These are phyloP conservation scores for Pseudohyphozyma bogoriensis DNA, from an alignment of 768 basidiomycete genomes.

Conservation along the genomic window DNA sequence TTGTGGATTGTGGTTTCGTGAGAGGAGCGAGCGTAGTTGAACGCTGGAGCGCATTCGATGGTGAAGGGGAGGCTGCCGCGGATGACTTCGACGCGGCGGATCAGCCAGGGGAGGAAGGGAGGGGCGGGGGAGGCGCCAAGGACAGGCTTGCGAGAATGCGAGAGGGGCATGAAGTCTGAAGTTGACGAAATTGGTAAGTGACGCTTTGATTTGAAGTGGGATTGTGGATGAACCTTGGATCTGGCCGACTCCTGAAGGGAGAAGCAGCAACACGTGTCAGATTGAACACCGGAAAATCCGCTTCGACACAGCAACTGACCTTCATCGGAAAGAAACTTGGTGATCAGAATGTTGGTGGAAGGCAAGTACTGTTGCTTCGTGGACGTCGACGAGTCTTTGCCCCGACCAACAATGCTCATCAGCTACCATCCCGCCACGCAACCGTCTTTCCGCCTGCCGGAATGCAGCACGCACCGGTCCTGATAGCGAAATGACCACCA, in stretches of 20 bases:
- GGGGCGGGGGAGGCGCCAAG: too few species aligned
- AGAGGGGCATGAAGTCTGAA: constrained; percentile 70
- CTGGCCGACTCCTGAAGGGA: constrained; percentile 21
- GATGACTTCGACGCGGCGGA: constrained; percentile 70
- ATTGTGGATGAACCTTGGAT: constrained; percentile 4
- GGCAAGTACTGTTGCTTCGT: constrained; percentile 28
- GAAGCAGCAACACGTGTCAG: neutral
- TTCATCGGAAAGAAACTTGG: constrained; percentile 30
- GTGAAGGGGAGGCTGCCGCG: constrained; percentile 69
- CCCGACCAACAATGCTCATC: too few species aligned
- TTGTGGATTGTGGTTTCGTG: constrained; percentile 51
- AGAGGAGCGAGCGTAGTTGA: constrained; percentile 75
- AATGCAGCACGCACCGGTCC: too few species aligned
- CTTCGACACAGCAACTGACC: neutral
- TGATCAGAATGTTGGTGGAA: constrained; percentile 27
- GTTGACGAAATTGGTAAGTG: neutral
- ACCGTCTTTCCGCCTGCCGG: too few species aligned
- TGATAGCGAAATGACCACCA: constrained; percentile 31
- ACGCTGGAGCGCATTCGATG: constrained; percentile 88
- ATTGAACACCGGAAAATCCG: neutral
- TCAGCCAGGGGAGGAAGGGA: constrained; percentile 74
- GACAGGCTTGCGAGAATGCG: constrained; percentile 34
- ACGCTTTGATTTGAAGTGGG: neutral
- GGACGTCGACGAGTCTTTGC: constrained; percentile 1
- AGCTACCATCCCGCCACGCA: neutral